These are phyloP conservation scores for Schizosaccharomyces versatilis DNA, from an alignment of 1,139 yeast species.

Conservation along the genomic window DNA sequence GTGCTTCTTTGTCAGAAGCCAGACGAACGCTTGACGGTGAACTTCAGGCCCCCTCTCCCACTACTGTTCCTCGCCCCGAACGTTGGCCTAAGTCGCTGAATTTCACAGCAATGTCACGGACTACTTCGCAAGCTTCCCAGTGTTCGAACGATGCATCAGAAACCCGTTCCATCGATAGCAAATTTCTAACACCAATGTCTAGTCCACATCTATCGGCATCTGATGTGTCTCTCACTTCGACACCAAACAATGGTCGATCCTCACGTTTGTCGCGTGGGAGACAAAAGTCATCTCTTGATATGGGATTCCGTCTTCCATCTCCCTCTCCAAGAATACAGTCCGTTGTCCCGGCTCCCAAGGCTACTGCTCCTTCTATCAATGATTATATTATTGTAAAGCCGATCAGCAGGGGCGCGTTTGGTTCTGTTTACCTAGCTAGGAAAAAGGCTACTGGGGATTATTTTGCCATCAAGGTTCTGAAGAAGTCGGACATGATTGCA, in stretches of 20 bases:
- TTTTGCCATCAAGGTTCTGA: slow-evolving; percentile 84
- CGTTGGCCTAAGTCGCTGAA: too few species aligned
- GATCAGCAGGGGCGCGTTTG: slow-evolving; percentile 92
- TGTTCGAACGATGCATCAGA: background rate
- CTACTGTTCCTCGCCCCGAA: too few species aligned
- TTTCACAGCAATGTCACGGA: too few species aligned
- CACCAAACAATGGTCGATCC: background rate
- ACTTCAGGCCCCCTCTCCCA: too few species aligned
- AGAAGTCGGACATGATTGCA: slow-evolving; percentile 87
- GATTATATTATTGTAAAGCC: slow-evolving; percentile 87
- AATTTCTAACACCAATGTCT: background rate
- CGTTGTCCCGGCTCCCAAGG: slow-evolving; percentile 24
- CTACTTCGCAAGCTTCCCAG: too few species aligned
- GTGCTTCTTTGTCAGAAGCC: too few species aligned
- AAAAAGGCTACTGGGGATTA: slow-evolving; percentile 77
- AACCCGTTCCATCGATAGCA: slow-evolving; percentile 1
- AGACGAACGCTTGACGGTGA: too few species aligned
- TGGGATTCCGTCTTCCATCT: slow-evolving; percentile 26
- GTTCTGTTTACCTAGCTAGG: slow-evolving; percentile 73
- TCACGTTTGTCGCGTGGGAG: background rate
- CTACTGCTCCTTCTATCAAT: slow-evolving; percentile 42
- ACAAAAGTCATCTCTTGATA: background rate
- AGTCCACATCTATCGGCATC: slow-evolving; percentile 8
- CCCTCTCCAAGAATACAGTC: slow-evolving; percentile 63
- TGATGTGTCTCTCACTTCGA: slow-evolving; percentile 9